phyloP scores from a whole-genome alignment of 2,329 filamentous ascomycete species.

The Thermomyces lanuginosus region DNA sequence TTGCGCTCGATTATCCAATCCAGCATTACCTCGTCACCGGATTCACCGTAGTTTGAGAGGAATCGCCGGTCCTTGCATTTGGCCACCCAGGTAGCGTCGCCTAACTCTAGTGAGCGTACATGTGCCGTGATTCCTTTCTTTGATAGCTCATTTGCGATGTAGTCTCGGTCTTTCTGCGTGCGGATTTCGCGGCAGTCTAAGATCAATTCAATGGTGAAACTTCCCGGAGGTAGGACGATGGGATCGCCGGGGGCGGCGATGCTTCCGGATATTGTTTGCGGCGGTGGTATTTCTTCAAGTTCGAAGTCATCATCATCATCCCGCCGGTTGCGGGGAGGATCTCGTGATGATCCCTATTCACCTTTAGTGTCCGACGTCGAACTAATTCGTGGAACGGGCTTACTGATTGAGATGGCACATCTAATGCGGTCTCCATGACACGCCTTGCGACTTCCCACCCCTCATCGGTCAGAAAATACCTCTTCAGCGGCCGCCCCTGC shows the following conservation, averaged over 20 bases:
- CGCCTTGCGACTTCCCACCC: conserved; percentile 58
- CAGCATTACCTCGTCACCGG: conserved; percentile 51
- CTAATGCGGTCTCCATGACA: conserved; percentile 37
- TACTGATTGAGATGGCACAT: conserved; percentile 6
- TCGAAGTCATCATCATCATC: conserved; percentile 5
- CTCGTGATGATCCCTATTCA: no score
- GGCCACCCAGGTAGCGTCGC: conserved; percentile 66
- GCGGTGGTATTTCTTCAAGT: conserved; percentile 2
- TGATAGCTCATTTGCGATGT: conserved; percentile 54
- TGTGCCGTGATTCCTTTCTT: conserved; percentile 50
- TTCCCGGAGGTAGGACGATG: conserved; percentile 45
- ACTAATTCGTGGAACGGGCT: no score
- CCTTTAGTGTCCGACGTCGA: no score
- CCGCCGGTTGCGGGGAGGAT: neutral
- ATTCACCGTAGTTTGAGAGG: conserved; percentile 39
- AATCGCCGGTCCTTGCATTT: conserved; percentile 47
- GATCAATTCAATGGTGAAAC: conserved; percentile 56
- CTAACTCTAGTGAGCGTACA: conserved; percentile 53
- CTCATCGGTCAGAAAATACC: conserved; percentile 57
- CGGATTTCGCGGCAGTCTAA: conserved; percentile 62
- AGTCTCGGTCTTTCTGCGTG: conserved; percentile 56
- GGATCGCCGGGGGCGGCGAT: conserved; percentile 36
- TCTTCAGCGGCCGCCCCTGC: conserved; percentile 49
- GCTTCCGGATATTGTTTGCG: no score
- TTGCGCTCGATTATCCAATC: conserved; percentile 74